These are phyloP conservation scores for Exophiala calicioides DNA, from an alignment of 2,329 filamentous ascomycete species.

Conservation along the genomic window DNA sequence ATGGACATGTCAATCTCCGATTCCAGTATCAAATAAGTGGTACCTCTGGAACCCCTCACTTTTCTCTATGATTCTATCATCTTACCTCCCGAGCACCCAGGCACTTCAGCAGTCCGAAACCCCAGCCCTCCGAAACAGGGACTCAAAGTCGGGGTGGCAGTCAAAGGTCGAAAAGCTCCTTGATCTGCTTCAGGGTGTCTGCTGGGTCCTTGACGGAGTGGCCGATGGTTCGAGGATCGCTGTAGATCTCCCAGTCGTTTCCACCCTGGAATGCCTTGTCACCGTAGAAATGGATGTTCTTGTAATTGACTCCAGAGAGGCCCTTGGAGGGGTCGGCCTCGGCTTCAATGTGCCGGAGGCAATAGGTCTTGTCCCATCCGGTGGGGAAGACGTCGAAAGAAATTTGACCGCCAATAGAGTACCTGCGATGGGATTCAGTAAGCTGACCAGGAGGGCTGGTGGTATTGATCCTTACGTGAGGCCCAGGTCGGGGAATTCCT, in stretches of 20 bases:
- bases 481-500: slow-evolving; percentile 79
- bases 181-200: slow-evolving; percentile 77
- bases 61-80: too few relatives aligned
- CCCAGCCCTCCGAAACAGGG: too few relatives aligned
- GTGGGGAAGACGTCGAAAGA: slow-evolving; percentile 97
- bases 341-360: slow-evolving; percentile 79
- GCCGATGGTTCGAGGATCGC: slow-evolving; percentile 76
- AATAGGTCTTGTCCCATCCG: slow-evolving; percentile 99
- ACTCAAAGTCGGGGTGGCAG: slow-evolving; percentile 16
- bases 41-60: too few relatives aligned
- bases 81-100: too few relatives aligned
- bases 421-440: too few relatives aligned
- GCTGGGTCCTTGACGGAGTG: slow-evolving; percentile 80
- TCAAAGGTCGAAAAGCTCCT: slow-evolving; percentile 67
- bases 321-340: slow-evolving; percentile 68
- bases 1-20: too few relatives aligned
- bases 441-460: too few relatives aligned
- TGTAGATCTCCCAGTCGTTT: slow-evolving; percentile 94
- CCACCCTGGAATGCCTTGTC: slow-evolving; percentile 91
- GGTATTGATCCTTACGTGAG: slow-evolving; percentile 66
- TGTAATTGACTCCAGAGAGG: slow-evolving; percentile 66
- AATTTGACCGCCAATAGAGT: slow-evolving; percentile 94
- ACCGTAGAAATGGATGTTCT: slow-evolving; percentile 94
- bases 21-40: too few relatives aligned
- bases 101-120: too few relatives aligned